Conservation (phyloP, 1,139 yeast species). For the Geotrichum fermentans region DNA sequence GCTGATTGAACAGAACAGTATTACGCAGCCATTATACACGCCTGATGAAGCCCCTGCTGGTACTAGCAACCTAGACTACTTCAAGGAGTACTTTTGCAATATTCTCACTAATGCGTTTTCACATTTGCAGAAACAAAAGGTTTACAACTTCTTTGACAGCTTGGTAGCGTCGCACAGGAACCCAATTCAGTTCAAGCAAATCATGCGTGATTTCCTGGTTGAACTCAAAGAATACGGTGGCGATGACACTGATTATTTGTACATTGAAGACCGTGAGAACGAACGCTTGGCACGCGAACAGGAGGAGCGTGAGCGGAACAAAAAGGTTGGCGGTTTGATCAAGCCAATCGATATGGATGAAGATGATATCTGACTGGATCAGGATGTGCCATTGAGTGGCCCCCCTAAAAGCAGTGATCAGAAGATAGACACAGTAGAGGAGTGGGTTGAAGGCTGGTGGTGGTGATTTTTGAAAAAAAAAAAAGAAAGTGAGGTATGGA, state of each 20-base stretch:
- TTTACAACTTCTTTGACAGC: constrained; percentile 73
- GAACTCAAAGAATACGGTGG: constrained; percentile 96
- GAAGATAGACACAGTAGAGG: constrained; percentile 2
- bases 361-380: constrained; percentile 32
- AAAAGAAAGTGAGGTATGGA: not conserved
- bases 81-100: constrained; percentile 76
- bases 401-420: not conserved
- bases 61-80: constrained; percentile 70
- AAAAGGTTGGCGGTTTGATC: constrained; percentile 86
- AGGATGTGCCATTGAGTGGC: constrained; percentile 10
- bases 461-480: not conserved
- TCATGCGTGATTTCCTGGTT: constrained; percentile 88
- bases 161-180: constrained; percentile 67
- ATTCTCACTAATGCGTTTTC: constrained; percentile 88
- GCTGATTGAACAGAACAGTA: constrained; percentile 70
- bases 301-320: constrained; percentile 72
- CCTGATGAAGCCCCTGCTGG: constrained; percentile 67
- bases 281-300: constrained; percentile 66
- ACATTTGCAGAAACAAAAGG: constrained; percentile 78
- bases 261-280: constrained; percentile 85
- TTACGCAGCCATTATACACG: constrained; percentile 67
- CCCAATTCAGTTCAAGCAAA: constrained; percentile 71
- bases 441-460: constrained; percentile 14
- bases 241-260: constrained; percentile 63
- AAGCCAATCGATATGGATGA: constrained; percentile 96